A percentile compares a stretch with the other conserved stretches of the same genome.
These are phyloP conservation scores for Eucalyptus lansdowneana DNA, from an alignment of 345 rosid species.

Conservation along the genomic window DNA sequence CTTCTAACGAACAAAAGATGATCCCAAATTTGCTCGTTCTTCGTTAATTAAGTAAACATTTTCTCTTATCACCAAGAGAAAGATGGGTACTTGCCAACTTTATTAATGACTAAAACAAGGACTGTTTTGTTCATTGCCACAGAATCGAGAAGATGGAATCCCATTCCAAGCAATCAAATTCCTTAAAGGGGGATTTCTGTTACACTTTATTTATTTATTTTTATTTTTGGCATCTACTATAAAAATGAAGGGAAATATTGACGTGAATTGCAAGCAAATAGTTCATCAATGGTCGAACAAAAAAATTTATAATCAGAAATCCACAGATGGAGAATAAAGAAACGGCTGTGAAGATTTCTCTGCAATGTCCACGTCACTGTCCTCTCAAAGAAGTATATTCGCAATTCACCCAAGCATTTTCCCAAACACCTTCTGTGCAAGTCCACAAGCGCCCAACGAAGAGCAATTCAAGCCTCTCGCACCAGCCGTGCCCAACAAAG, in stretches of 20 bases:
- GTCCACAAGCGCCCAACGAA: background rate
- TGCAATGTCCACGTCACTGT: background rate
- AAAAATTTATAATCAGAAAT: background rate
- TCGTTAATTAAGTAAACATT: background rate
- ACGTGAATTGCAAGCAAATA: background rate
- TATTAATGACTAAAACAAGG: background rate
- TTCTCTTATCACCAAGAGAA: background rate
- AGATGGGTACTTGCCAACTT: background rate
- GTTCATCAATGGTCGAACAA: background rate
- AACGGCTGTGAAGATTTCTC: background rate
- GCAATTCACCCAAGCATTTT: background rate
- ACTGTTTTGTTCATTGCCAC: background rate
- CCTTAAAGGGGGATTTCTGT: background rate
- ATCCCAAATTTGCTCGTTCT: background rate
- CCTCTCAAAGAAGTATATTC: background rate
- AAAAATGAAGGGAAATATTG: background rate
- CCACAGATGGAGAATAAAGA: background rate
- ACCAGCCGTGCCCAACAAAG: background rate
- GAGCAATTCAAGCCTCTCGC: background rate
- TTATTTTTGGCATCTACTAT: background rate
- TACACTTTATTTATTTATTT: background rate
- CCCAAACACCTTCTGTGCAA: background rate
- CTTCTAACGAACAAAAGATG: background rate
- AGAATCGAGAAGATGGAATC: background rate
- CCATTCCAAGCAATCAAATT: background rate